Evolutionary conservation across 495 filamentous ascomycete species (phyloP).

Genomic region (Talaromyces nanjingensis): DNA sequence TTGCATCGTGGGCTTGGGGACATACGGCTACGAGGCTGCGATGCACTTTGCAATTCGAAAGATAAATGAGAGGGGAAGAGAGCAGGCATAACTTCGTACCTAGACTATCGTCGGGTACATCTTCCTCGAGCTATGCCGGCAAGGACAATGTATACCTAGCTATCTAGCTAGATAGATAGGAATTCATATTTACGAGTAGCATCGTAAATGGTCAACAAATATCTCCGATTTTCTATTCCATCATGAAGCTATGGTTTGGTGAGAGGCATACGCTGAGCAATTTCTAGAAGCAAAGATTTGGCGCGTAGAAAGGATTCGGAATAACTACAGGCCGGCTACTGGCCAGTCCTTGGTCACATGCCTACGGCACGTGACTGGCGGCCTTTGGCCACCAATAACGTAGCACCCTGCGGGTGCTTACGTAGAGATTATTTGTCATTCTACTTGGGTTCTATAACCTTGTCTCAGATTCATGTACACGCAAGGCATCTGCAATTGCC

Average conservation of each 20-base stretch:
- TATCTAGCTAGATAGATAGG: neutral
- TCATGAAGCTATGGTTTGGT: neutral
- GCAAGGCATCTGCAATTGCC: too few species aligned
- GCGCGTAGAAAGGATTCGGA: too few species aligned
- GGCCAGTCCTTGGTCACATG: too few species aligned
- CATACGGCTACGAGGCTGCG: conserved; percentile 62
- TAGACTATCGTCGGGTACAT: neutral
- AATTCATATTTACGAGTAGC: neutral
- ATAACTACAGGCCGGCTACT: too few species aligned
- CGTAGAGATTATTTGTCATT: too few species aligned
- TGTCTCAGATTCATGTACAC: too few species aligned
- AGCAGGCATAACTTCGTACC: neutral
- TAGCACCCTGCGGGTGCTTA: too few species aligned
- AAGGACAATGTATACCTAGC: neutral
- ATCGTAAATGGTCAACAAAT: neutral
- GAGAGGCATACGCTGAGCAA: neutral
- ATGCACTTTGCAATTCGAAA: conserved; percentile 52
- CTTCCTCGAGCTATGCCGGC: neutral
- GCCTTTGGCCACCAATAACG: too few species aligned
- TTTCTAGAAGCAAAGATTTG: too few species aligned
- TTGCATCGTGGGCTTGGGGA: conserved; percentile 61
- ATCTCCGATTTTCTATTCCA: neutral
- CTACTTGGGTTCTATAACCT: too few species aligned
- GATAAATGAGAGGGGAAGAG: conserved; percentile 20
- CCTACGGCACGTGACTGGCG: too few species aligned